Evolutionary conservation across 768 basidiomycete species (phyloP), one percentile per base, ranked within the genome.

Genomic region (Lactarius akahatsu): DNA sequence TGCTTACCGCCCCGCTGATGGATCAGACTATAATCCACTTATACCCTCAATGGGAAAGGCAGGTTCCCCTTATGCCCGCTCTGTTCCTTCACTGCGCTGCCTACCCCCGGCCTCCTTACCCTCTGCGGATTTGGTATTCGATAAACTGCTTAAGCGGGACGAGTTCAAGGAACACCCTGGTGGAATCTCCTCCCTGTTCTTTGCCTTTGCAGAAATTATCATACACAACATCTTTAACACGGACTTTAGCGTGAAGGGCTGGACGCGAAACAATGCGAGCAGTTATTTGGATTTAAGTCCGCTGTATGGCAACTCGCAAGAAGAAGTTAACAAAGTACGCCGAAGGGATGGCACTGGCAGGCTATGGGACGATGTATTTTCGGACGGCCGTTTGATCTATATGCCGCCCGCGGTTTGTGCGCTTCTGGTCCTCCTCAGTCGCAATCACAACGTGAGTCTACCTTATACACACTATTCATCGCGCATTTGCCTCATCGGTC

Each of bases 201-300:
- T 92, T 70, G 88, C 90, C 0, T 91, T 93, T 71, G 91, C 91
- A 15, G 82, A 91, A 71, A 76, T 92, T 64, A 79, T 92, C 65
- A 91, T 90, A 70, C 91, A 93, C 75, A 81, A 78, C 74, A 81
- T 88, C 69, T 94, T 94, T 78, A 78, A 88, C 69, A 86, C 85
- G 11, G 75, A 82, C 66, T 76, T 72, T 23, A 40, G 26, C 6
- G 3, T 16, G 11, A 55, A 23, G 3, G 80, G 87, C 72, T 79
- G 77, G 74, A 79, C 78, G 1, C 80, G 84, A 63, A 94, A 94
- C 72, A 76, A 83, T 52, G 76, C 86, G 0, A 87, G 86, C 73
- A 87, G 86, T 71, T 94, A 94, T 76, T 79, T 94, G 18, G 92
- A 94, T 72, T 73, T 94, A 50, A 87, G 86, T 71, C 81, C 89